phyloP scores from a whole-genome alignment of 2,329 filamentous ascomycete species.

The Alternaria sp. region DNA sequence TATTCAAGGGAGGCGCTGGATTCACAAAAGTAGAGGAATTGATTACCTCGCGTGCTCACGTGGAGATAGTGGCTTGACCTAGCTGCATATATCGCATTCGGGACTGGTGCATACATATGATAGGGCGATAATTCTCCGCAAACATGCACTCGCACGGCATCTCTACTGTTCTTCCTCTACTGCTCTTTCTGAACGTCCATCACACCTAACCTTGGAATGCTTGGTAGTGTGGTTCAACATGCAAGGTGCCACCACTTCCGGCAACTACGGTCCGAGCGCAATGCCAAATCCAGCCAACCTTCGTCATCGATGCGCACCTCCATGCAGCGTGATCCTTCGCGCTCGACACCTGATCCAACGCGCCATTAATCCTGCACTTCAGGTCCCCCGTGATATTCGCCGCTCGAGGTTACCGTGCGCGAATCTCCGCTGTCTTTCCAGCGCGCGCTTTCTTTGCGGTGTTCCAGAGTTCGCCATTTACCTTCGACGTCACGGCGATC shows the following conservation, averaged over 20 bases:
- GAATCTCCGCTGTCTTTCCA: not conserved
- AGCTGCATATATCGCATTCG: slow-evolving; percentile 9
- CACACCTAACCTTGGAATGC: not conserved
- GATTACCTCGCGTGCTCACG: slow-evolving; percentile 14
- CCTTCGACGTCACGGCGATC: slow-evolving; percentile 5
- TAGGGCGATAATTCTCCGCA: not conserved
- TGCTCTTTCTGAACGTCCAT: not conserved
- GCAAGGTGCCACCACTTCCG: not conserved
- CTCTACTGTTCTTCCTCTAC: not conserved
- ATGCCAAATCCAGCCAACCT: not conserved
- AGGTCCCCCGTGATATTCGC: not conserved
- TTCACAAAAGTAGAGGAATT: slow-evolving; percentile 23
- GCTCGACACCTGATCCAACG: not conserved
- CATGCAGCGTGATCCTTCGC: slow-evolving; percentile 6
- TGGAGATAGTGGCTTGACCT: slow-evolving; percentile 9
- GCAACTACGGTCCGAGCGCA: not conserved
- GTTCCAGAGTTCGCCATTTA: not conserved
- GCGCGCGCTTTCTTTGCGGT: not conserved
- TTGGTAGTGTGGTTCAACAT: not conserved
- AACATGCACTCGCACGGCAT: not conserved
- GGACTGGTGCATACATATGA: not conserved
- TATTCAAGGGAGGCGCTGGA: slow-evolving; percentile 13
- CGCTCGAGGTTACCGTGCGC: not conserved
- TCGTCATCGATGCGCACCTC: slow-evolving; percentile 3
- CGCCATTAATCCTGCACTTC: not conserved